These are phyloP conservation scores for Xylariaceae sp. DNA, from an alignment of 2,329 filamentous ascomycete species.

Conservation along the genomic window DNA sequence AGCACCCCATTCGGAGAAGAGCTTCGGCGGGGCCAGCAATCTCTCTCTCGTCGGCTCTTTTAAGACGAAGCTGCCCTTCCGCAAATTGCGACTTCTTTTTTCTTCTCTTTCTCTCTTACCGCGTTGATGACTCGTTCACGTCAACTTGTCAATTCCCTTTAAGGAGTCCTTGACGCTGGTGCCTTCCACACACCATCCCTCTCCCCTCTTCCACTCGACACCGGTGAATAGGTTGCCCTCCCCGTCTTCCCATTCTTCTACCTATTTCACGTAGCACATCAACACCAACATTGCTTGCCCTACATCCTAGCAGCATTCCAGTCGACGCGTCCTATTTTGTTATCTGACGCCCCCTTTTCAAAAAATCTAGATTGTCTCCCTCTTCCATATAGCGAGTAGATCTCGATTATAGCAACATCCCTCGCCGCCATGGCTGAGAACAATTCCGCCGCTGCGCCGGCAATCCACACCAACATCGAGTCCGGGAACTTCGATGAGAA, in stretches of 20 bases:
- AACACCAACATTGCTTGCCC: slow-evolving; percentile 11
- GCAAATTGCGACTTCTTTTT: slow-evolving; percentile 23
- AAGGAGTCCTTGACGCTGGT: slow-evolving; percentile 24
- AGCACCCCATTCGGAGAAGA: slow-evolving; percentile 18
- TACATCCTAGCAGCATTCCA: slow-evolving; percentile 27
- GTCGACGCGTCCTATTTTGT: slow-evolving; percentile 10
- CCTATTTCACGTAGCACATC: slow-evolving; percentile 9
- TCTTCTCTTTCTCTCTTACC: slow-evolving; percentile 24
- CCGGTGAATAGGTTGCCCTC: slow-evolving; percentile 4
- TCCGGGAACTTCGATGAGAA: slow-evolving; percentile 65
- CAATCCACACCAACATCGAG: slow-evolving; percentile 62
- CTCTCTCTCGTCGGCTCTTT: slow-evolving; percentile 18
- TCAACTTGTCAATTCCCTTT: slow-evolving; percentile 17
- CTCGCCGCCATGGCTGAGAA: slow-evolving; percentile 52
- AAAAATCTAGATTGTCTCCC: slow-evolving; percentile 7
- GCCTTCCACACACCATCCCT: slow-evolving; percentile 15
- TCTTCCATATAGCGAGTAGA: slow-evolving; percentile 20
- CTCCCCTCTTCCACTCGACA: background rate
- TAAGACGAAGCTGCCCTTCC: slow-evolving; percentile 28
- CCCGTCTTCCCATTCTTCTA: background rate
- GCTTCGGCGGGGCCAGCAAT: slow-evolving; percentile 20
- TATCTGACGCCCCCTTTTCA: slow-evolving; percentile 8
- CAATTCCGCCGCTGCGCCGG: slow-evolving; percentile 49
- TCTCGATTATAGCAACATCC: slow-evolving; percentile 16
- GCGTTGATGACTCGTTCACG: slow-evolving; percentile 21